Evolutionary conservation across 495 filamentous ascomycete species (phyloP).

Genomic region (Pyrenula aspistea): DNA sequence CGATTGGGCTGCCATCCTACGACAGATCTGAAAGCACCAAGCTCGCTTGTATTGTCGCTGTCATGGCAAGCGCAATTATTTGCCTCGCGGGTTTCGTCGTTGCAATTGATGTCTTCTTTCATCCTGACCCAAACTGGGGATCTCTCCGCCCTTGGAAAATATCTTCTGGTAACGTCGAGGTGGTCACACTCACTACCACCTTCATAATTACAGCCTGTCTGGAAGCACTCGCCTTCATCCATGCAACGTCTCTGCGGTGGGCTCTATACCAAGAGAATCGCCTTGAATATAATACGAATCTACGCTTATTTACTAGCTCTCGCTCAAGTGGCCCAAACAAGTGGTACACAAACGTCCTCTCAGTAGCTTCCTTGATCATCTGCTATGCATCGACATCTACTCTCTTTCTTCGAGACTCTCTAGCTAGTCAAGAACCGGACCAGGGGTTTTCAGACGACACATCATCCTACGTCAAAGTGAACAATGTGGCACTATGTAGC

Average conservation of each 20-base stretch:
- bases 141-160: not conserved
- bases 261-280: not conserved
- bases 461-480: not conserved
- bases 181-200: not conserved
- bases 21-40: not conserved
- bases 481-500: not conserved
- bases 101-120: not conserved
- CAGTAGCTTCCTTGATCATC: constrained; percentile 2
- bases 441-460: not conserved
- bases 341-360: not conserved
- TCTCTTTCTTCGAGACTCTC: not conserved
- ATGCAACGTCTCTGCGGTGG: not conserved
- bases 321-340: not conserved
- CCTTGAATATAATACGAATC: not conserved
- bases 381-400: constrained; percentile 5
- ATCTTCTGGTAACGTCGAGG: not conserved
- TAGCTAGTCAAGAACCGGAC: not conserved
- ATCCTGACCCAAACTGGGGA: not conserved
- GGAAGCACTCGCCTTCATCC: not conserved
- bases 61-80: not conserved
- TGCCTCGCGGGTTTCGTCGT: not conserved
- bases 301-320: not conserved
- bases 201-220: not conserved
- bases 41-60: not conserved
- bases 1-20: not conserved